Conservation (phyloP, 1,284 basidiomycete species). For the Ganoderma resinaceum region DNA sequence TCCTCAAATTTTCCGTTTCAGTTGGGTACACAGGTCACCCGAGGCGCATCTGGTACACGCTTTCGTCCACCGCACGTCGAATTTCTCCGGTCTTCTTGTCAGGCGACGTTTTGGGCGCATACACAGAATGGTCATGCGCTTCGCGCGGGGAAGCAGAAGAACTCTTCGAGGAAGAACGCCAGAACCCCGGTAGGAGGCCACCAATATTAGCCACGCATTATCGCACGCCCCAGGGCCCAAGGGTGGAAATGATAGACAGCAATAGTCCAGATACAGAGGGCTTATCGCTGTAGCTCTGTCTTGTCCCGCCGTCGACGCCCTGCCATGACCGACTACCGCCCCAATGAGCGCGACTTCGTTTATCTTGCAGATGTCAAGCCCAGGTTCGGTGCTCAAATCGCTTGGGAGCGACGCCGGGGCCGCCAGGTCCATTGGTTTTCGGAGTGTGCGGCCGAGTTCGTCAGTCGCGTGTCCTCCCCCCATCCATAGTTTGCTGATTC, state of each 20-base stretch:
- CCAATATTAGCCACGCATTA: background rate
- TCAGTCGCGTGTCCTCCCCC: slow-evolving; percentile 38
- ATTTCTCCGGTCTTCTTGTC: background rate
- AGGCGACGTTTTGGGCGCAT: background rate
- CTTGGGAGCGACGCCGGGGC: slow-evolving; percentile 63
- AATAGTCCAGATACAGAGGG: background rate
- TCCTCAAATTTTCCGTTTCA: background rate
- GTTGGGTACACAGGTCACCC: no score
- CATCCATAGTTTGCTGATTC: background rate
- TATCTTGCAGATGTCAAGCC: slow-evolving; percentile 34
- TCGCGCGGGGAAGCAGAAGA: background rate
- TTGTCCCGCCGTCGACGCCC: background rate
- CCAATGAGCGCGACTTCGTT: slow-evolving; percentile 23
- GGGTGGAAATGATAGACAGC: background rate
- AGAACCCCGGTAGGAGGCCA: background rate
- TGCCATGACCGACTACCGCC: background rate
- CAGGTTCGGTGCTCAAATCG: slow-evolving; percentile 46
- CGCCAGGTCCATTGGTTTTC: slow-evolving; percentile 56
- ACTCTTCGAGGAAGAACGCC: background rate
- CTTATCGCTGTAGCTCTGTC: background rate
- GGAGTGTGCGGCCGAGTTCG: slow-evolving; percentile 66
- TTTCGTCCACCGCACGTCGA: background rate
- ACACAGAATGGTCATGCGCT: background rate
- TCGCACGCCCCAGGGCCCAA: background rate
- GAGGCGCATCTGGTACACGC: background rate